Conservation (phyloP, 2,329 filamentous ascomycete species). For the Ophiognomonia clavigignenti-juglandacearum region DNA sequence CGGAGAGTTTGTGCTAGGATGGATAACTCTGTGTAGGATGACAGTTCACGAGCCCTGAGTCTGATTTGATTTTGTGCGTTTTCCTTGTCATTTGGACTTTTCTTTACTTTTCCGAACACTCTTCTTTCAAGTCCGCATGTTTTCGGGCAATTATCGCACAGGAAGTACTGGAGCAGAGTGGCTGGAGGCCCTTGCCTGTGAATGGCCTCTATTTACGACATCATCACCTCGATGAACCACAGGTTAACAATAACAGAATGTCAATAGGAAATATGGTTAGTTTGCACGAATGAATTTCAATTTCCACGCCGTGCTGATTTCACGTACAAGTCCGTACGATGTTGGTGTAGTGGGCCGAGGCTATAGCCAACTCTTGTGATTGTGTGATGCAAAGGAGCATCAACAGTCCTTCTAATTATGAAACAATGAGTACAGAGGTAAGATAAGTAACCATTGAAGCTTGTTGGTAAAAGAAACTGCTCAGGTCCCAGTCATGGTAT, state of each 20-base stretch:
- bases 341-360: no score
- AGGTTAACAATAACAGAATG: slow-evolving; percentile 14
- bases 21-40: slow-evolving; percentile 6
- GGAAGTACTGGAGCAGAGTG: no score
- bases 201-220: neutral
- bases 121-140: no score
- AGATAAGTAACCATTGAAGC: no score
- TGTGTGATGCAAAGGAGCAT: no score
- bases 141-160: no score
- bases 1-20: neutral
- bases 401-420: no score
- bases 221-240: slow-evolving; percentile 8
- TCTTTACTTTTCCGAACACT: neutral
- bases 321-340: no score
- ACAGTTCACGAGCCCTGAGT: slow-evolving; percentile 6
- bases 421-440: no score
- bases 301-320: neutral
- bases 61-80: neutral
- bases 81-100: slow-evolving; percentile 4
- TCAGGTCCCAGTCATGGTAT: neutral
- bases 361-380: no score
- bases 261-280: slow-evolving; percentile 5
- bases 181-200: neutral
- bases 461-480: neutral
- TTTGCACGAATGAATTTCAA: neutral